Percentiles rank a stretch among this genome's conserved stretches.
These are phyloP conservation scores for Avicennia marina DNA, from an alignment of 257 asterid genomes.

Conservation along the genomic window DNA sequence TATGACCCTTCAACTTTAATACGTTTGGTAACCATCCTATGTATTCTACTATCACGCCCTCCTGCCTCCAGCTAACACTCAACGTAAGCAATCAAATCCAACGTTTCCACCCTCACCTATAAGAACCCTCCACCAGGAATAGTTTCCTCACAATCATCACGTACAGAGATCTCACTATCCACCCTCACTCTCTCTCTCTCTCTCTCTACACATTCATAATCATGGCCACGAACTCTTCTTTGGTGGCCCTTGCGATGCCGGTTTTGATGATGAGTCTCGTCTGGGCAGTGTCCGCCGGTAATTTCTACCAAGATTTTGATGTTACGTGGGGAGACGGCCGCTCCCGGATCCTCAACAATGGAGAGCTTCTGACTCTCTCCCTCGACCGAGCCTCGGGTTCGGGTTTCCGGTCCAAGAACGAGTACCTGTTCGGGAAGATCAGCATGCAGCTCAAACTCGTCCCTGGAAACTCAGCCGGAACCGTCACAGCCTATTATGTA, in stretches of 20 bases:
- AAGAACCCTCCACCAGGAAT: not conserved
- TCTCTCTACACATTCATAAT: not conserved
- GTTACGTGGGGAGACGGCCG: constrained; percentile 32
- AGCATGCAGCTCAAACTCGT: constrained; percentile 33
- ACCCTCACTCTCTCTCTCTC: too few species aligned
- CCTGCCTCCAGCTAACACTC: constrained; percentile 14
- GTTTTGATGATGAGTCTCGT: constrained; percentile 3
- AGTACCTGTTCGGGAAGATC: constrained; percentile 24
- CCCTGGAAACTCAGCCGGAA: constrained; percentile 30
- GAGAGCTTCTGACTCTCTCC: constrained; percentile 28
- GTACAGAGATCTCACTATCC: too few species aligned
- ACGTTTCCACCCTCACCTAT: constrained; percentile 15
- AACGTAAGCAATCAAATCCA: too few species aligned
- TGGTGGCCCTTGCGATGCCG: not conserved
- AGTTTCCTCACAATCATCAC: not conserved
- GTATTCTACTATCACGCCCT: too few species aligned
- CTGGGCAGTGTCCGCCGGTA: not conserved
- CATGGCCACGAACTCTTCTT: constrained; percentile 1
- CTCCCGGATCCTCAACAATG: constrained; percentile 21
- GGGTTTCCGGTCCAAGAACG: constrained; percentile 27
- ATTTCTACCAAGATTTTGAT: constrained; percentile 20
- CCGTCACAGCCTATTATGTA: constrained; percentile 31
- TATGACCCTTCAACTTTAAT: not conserved
- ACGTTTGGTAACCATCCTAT: not conserved
- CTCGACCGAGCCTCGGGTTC: constrained; percentile 30